Percentiles rank a stretch among this genome's conserved stretches.
These are phyloP conservation scores for Penicillium parvum DNA, from an alignment of 495 filamentous ascomycete genomes.

Conservation along the genomic window DNA sequence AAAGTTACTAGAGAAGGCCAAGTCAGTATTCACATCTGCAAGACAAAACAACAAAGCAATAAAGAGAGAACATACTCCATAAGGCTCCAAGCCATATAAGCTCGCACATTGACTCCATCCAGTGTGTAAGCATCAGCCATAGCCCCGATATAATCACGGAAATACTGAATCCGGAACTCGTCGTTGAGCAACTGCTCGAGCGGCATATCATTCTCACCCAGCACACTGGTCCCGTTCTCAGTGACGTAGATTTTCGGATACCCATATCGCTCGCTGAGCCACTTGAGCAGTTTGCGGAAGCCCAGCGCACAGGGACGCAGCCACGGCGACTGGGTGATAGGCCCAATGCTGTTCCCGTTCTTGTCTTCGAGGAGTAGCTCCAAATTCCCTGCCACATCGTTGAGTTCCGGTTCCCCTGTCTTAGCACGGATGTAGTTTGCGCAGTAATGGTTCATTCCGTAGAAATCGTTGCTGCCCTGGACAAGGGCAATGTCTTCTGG, in stretches of 20 bases:
- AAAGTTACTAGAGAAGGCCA: conserved; percentile 40
- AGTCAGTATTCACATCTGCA: conserved; percentile 8
- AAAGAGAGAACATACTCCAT: conserved; percentile 51
- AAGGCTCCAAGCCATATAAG: conserved; percentile 77
- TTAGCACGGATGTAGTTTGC: conserved; percentile 77
- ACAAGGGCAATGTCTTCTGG: conserved; percentile 62
- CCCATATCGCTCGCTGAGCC: conserved; percentile 72
- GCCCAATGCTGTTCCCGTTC: conserved; percentile 62
- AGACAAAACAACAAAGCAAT: neutral
- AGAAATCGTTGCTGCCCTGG: conserved; percentile 74
- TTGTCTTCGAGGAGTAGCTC: conserved; percentile 65
- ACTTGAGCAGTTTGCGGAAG: conserved; percentile 72
- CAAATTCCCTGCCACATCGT: conserved; percentile 69
- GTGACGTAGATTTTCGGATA: conserved; percentile 76
- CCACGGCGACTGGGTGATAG: conserved; percentile 74
- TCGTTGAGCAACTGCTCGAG: conserved; percentile 66
- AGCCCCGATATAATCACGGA: conserved; percentile 65
- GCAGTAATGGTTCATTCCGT: conserved; percentile 84
- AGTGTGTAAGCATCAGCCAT: conserved; percentile 62
- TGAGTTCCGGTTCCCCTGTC: conserved; percentile 48
- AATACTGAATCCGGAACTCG: conserved; percentile 72
- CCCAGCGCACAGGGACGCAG: conserved; percentile 65
- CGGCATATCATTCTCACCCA: conserved; percentile 71
- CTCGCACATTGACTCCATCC: conserved; percentile 67
- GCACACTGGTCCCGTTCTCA: conserved; percentile 74